Evolutionary conservation across 768 basidiomycete species (phyloP), one percentile per base, ranked within the genome.

Genomic region (Mrakia frigida): DNA sequence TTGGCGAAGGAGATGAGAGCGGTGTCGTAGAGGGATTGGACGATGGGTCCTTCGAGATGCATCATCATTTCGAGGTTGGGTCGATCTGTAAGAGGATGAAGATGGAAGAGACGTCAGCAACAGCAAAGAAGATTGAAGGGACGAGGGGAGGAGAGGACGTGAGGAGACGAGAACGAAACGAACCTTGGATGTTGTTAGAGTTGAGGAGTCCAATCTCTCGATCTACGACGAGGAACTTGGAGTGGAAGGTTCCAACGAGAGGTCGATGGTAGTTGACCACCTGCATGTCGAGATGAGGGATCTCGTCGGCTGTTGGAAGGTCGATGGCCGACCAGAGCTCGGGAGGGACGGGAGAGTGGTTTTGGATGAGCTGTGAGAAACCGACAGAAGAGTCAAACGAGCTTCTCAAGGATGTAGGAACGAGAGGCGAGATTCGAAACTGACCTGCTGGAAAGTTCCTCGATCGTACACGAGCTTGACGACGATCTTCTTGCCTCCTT

Each of bases 401-500:
- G 86, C 85, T 81, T 28, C 89, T 88, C 14, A 83, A 75, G 23
- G 87, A 82, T 75, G 88, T 84, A 78, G 31, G 21, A 9, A 33
- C 35, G 31, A 31, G 13, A n/a, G 56, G 39, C 16, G 28, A n/a
- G 56, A 46, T 14, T 50, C 13, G 28, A 9, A 11, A 67, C 76
- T 23, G 41, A 77, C 71, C 78, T 90, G 89, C 81, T 87, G 86
- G 78, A 87, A 83, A 68, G 86, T 87, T 1, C 89, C 90, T 77
- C 90, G 86, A 80, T 91, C 90, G 81, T 90, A 91, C 79, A 90
- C 87, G 81, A 91, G 79, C 82, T 90, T 90, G 79, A 90, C 87
- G 71, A 90, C 85, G 23, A 89, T 85, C 77, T 85, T 87, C 73
- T 84, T 83, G 35, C 84, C 80, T 5, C 59, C 71, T 52, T 73